Conservation (phyloP, 257 asterid species). For the Ocimum tenuiflorum region DNA sequence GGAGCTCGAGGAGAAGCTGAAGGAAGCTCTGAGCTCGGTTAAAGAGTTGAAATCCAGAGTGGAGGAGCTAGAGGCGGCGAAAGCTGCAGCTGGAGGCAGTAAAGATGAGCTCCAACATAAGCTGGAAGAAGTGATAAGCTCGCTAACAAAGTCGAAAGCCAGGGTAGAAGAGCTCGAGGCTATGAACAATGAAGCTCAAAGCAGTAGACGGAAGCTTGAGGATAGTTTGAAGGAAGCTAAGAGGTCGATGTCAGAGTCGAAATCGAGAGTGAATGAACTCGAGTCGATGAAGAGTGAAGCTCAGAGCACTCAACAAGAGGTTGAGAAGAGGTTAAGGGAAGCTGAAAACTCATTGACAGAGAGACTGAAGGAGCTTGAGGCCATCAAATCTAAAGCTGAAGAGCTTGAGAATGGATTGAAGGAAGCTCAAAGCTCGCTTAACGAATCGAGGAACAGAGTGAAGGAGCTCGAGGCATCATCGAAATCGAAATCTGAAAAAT, state of each 20-base stretch:
- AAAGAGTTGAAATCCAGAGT: conserved; percentile 39
- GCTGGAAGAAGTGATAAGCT: conserved; percentile 33
- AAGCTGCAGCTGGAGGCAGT: neutral
- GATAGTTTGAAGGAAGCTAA: conserved; percentile 31
- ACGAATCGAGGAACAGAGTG: conserved; percentile 38
- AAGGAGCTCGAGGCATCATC: conserved; percentile 50
- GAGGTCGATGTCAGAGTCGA: conserved; percentile 33
- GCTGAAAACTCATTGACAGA: conserved; percentile 26
- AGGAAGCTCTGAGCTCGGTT: conserved; percentile 27
- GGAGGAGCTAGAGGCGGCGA: conserved; percentile 43
- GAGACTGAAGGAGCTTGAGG: conserved; percentile 39
- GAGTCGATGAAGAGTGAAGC: conserved; percentile 25
- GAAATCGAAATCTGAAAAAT: conserved; percentile 36
- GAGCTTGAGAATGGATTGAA: conserved; percentile 42
- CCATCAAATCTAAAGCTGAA: conserved; percentile 24
- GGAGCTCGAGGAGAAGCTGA: conserved; percentile 38
- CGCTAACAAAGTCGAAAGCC: conserved; percentile 31
- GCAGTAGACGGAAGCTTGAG: conserved; percentile 35
- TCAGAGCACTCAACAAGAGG: conserved; percentile 18
- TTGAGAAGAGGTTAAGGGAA: conserved; percentile 50
- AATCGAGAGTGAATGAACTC: conserved; percentile 41
- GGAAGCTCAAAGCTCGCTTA: conserved; percentile 27
- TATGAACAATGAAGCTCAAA: conserved; percentile 20
- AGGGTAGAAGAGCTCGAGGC: conserved; percentile 38
- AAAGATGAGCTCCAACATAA: conserved; percentile 42